Conservation (phyloP, 1,139 yeast genomes). For the Pneumocystis carinii region DNA sequence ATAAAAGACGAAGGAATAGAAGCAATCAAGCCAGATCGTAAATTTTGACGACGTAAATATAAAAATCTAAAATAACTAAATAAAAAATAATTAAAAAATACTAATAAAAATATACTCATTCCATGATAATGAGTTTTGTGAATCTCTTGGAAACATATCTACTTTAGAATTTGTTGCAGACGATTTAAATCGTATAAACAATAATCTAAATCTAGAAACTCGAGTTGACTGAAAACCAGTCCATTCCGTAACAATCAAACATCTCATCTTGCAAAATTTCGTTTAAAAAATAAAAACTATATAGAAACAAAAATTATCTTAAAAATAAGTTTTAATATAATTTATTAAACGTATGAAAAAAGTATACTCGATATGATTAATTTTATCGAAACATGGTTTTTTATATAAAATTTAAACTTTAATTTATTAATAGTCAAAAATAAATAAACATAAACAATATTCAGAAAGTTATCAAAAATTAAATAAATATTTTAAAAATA, state of each 20-base stretch:
- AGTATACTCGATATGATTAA: neutral
- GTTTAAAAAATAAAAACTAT: neutral
- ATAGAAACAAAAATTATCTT: neutral
- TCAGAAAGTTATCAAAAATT: neutral
- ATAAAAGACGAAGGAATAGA: slow-evolving; percentile 53
- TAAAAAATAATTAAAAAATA: neutral
- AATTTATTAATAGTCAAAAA: neutral
- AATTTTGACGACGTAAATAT: slow-evolving; percentile 56
- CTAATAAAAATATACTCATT: slow-evolving; percentile 27
- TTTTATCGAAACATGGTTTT: neutral
- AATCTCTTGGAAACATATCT: neutral
- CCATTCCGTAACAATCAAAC: neutral
- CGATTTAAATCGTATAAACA: neutral
- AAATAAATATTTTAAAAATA: neutral
- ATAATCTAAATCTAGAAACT: neutral
- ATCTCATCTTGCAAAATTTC: neutral
- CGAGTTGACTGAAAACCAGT: neutral
- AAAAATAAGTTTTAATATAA: neutral
- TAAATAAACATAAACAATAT: neutral
- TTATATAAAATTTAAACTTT: neutral
- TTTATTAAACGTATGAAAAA: neutral
- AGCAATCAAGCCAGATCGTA: slow-evolving; percentile 50
- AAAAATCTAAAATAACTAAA: slow-evolving; percentile 32
- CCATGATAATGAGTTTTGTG: slow-evolving; percentile 39
- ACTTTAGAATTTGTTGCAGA: neutral